Percentiles rank a stretch among this genome's conserved stretches.
Conservation (phyloP, 495 filamentous ascomycete species). For the Lasiosphaeriaceae sp. region DNA sequence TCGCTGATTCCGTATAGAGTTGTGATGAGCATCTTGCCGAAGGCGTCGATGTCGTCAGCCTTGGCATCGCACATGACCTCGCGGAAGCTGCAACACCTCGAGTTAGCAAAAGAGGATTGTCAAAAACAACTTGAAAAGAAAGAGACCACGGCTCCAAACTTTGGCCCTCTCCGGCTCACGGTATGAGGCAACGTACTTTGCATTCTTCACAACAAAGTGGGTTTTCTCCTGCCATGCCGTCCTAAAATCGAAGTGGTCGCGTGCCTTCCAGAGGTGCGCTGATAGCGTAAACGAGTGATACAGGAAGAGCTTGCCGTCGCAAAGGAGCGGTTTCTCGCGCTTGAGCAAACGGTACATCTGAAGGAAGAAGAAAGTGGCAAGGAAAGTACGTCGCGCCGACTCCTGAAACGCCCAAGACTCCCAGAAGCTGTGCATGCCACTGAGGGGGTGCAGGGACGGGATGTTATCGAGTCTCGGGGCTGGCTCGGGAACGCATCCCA, state of each 20-base stretch:
- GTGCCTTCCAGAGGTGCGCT: constrained; percentile 45
- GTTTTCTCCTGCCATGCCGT: constrained; percentile 43
- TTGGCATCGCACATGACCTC: constrained; percentile 28
- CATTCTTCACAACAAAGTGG: constrained; percentile 40
- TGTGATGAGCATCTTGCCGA: constrained; percentile 45
- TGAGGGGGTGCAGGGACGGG: constrained; percentile 35
- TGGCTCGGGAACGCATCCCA: neutral
- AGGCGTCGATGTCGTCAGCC: constrained; percentile 45
- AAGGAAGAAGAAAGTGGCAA: constrained; percentile 38
- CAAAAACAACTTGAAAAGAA: neutral
- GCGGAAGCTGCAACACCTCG: constrained; percentile 18
- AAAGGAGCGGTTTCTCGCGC: constrained; percentile 20
- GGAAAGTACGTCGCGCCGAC: constrained; percentile 44
- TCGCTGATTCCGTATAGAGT: constrained; percentile 41
- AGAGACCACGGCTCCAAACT: no score
- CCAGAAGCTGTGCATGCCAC: constrained; percentile 38
- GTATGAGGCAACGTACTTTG: constrained; percentile 22
- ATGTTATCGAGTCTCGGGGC: constrained; percentile 13
- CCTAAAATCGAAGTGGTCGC: constrained; percentile 41
- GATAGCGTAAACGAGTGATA: constrained; percentile 43
- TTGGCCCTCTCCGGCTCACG: no score
- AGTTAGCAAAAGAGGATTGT: neutral
- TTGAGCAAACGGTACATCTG: constrained; percentile 36
- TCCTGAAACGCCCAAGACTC: constrained; percentile 44
- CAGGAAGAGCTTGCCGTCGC: constrained; percentile 33